Conservation (phyloP, 306 rosid genomes). For the Sechiopsis laciniata region DNA sequence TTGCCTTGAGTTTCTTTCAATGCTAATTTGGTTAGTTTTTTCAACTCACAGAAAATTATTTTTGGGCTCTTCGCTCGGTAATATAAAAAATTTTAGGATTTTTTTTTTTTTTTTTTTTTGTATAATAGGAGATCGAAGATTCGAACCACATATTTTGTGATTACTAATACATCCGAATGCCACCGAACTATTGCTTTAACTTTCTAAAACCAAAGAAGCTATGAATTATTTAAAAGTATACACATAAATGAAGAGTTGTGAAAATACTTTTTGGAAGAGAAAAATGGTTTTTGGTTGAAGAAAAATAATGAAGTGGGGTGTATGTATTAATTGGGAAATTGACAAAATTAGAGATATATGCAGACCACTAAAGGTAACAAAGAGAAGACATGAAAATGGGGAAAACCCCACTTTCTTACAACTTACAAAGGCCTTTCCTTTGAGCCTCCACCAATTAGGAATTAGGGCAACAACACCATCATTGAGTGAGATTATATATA, state of each 20-base stretch:
- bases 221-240: no score
- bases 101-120: no score
- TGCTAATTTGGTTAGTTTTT: no score
- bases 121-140: no score
- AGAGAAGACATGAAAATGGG: neutral
- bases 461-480: slow-evolving; percentile 30
- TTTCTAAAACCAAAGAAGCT: no score
- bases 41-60: no score
- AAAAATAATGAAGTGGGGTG: neutral
- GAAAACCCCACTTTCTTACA: slow-evolving; percentile 35
- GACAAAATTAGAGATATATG: slow-evolving; percentile 12
- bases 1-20: no score
- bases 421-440: neutral
- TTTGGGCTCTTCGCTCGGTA: no score
- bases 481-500: slow-evolving; percentile 20
- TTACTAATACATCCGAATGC: no score
- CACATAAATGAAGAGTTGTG: neutral
- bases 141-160: no score
- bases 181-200: no score
- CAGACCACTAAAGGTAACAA: slow-evolving; percentile 15
- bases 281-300: neutral
- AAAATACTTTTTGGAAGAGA: neutral
- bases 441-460: slow-evolving; percentile 44
- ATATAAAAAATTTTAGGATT: no score
- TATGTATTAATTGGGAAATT: slow-evolving; percentile 1